phyloP scores from a whole-genome alignment of 164 flowering plant species.

The Stephania cephalantha region DNA sequence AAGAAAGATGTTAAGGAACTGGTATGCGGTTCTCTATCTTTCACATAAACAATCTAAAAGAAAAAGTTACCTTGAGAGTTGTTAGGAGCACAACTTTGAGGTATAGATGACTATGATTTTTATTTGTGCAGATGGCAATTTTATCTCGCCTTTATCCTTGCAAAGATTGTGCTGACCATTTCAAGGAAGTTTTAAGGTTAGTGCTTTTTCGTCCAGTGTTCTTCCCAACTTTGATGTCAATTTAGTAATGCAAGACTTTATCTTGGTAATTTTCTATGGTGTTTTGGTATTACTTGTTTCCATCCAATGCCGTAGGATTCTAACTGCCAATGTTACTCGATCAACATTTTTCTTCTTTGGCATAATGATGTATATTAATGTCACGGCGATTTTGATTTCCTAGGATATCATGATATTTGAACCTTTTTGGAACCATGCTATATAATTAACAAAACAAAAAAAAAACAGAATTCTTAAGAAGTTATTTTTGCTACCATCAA shows the following conservation, averaged over 20 bases:
- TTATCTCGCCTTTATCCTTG: conserved; percentile 94
- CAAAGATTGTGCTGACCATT: conserved; percentile 97
- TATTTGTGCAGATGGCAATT: conserved; percentile 72
- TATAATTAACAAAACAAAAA: too few relatives aligned
- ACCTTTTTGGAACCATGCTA: not conserved
- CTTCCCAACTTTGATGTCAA: not conserved
- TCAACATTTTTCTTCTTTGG: too few relatives aligned
- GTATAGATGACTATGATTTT: not conserved
- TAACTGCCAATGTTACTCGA: not conserved
- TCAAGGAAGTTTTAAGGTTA: conserved; percentile 84
- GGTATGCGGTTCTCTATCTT: conserved; percentile 31
- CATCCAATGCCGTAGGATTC: not conserved
- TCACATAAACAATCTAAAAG: not conserved
- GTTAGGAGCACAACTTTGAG: not conserved
- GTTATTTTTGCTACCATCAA: too few relatives aligned
- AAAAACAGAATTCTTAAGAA: too few relatives aligned
- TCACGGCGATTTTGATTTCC: too few relatives aligned
- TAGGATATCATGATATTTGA: not conserved
- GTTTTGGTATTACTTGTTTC: not conserved
- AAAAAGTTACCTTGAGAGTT: not conserved
- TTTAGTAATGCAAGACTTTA: not conserved
- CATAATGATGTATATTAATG: too few relatives aligned
- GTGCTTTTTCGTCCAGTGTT: not conserved
- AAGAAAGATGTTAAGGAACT: conserved; percentile 87
- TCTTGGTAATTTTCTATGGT: not conserved